These are phyloP conservation scores for Hypoxylon sp. DNA, from an alignment of 2,329 filamentous ascomycete species.

Conservation along the genomic window DNA sequence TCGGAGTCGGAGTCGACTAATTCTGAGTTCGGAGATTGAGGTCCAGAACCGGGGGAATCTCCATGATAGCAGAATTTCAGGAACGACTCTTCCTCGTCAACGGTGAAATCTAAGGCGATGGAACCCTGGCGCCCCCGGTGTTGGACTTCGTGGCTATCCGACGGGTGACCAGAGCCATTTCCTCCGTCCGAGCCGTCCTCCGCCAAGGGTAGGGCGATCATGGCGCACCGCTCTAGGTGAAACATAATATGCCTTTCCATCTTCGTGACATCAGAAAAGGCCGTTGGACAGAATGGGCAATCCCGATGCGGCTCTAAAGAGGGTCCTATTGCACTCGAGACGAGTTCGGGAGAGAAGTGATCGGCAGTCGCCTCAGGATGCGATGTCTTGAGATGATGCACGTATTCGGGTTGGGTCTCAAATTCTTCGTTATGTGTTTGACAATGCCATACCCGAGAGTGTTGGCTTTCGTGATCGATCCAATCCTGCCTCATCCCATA, in stretches of 20 bases:
- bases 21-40: neutral
- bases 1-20: neutral
- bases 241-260: neutral
- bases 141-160: neutral
- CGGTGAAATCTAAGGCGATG: neutral
- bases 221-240: neutral
- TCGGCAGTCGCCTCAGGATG: neutral
- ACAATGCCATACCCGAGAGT: conserved; percentile 39
- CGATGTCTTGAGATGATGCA: conserved; percentile 12
- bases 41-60: neutral
- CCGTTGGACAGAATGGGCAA: conserved; percentile 1
- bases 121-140: neutral
- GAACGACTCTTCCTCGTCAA: neutral
- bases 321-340: neutral
- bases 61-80: neutral
- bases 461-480: conserved; percentile 44
- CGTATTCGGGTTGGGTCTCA: conserved; percentile 33
- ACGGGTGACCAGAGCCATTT: neutral
- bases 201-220: neutral
- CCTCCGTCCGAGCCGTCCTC: neutral
- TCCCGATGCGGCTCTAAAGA: neutral
- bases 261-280: neutral
- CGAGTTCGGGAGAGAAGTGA: neutral
- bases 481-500: conserved; percentile 41
- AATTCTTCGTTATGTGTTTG: conserved; percentile 32